phyloP scores from a whole-genome alignment of 225 moss, liverwort and hornwort genomes.

The Takakia lepidozioides region DNA sequence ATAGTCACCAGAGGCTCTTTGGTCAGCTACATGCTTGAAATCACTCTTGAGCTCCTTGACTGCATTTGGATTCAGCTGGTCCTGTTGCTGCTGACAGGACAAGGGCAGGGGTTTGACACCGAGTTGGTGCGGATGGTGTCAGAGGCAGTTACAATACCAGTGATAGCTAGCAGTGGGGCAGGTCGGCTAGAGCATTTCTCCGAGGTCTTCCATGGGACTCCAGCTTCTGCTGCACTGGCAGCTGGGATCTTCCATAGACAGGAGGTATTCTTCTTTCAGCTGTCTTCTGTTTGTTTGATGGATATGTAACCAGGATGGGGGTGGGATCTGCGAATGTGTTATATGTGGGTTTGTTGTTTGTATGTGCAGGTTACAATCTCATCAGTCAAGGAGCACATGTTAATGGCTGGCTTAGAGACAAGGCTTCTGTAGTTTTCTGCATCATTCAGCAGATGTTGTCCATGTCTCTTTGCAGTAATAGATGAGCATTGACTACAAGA shows the following conservation, averaged over 20 bases:
- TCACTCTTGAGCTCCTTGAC: neutral
- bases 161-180: slow-evolving; percentile 97
- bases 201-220: slow-evolving; percentile 71
- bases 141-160: slow-evolving; percentile 82
- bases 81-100: slow-evolving; percentile 31
- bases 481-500: no score
- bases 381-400: slow-evolving; percentile 76
- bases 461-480: no score
- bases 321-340: neutral
- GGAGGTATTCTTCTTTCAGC: slow-evolving; percentile 34
- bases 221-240: slow-evolving; percentile 89
- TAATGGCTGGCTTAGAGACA: slow-evolving; percentile 69
- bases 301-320: neutral
- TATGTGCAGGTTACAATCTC: slow-evolving; percentile 65
- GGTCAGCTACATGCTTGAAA: no score
- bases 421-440: slow-evolving; percentile 62
- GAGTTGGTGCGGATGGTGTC: slow-evolving; percentile 77
- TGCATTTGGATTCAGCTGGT: no score
- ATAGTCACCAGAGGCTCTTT: no score
- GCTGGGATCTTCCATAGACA: slow-evolving; percentile 96
- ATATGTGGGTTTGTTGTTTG: neutral
- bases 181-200: slow-evolving; percentile 83
- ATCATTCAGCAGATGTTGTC: no score
- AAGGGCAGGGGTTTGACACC: slow-evolving; percentile 88
- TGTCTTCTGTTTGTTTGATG: neutral